Base-by-base conservation (phyloP, 1,139 yeast species). In the Hansenula anomala region DNA sequence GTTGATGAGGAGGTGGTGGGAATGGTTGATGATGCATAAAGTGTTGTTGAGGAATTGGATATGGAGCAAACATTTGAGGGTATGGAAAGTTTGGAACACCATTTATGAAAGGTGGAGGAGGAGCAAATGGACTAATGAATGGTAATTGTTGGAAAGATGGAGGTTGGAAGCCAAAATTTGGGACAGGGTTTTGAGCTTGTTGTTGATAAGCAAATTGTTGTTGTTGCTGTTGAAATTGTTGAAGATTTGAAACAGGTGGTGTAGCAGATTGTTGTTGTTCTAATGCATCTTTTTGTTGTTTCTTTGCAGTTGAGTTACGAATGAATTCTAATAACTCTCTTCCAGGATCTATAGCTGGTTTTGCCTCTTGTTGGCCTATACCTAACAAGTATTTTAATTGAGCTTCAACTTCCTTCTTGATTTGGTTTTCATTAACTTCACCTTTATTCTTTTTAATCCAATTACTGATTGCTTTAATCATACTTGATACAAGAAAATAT, bases 361-460 rank as follows among this genome's bases (percentile, higher is more conserved):
- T 51, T 14, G 55, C 56, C 29, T 59, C 60, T 34, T 58, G 56
- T 14, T n/a, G n/a, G n/a, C 67, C 66, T 33, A 83, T 66, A 30
- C 89, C 89, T 52, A 84, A 66, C 43, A 80, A 65, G 22, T 67
- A 60, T 64, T 82, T 83, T 67, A 84, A 71, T 56, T 74, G 78
- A 23, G 69, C 56, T 54, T 84, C 89, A 4, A 85, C 88, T 36
- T 61, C 62, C 41, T 69, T 64, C 44, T 59, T 66, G 49, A 63
- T 46, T 42, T 61, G 66, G 43, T 73, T 75, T 41, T 72, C 80
- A 39, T 80, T 86, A 49, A 69, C 67, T 41, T 70, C 68, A 38
- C 66, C 64, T 46, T 77, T 80, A 46, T 70, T 67, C 49, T 71
- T 73, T 48, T 69, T 73, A 22, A 80, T 68, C 78, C 82, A 82